Base-by-base conservation (phyloP, 2,329 filamentous ascomycete species). In the Allantophomopsis cytisporea region DNA sequence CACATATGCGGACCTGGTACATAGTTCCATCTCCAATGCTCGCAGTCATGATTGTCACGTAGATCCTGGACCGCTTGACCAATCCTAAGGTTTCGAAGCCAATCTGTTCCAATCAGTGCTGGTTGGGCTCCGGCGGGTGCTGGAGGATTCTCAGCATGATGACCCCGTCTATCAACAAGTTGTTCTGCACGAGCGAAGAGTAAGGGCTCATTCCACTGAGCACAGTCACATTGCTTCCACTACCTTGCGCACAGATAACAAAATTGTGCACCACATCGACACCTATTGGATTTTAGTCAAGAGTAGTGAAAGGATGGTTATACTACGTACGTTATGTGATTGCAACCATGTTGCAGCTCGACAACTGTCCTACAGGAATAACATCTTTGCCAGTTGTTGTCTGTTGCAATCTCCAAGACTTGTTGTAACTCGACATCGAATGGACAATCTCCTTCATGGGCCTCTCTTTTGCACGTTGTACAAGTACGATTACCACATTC, bases 271-370 rank as follows among this genome's bases (percentile, higher is more conserved):
- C 57, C 48, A 37, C 70, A 75, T 1, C 38, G 52, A 37, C 68
- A 74, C 1, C 62, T 71, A 12, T 33, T 7, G 4, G 17, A 39
- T 32, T 33, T 45, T 15, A 47, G 38, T 5, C 36, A 39, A 36
- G 28, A 39, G 34, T 28, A 7, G 32, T 37, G 35, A 11, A 8
- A 4, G 20, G 11, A 31, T 16, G 17, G 36, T 10, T 2, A 17
- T 4, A n/a, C 35, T 17, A 6, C 67, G 50, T 46, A 76, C 72
- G 44, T 70, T 3, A 77, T 76, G 38, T 77, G 73, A 38, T 69
- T 59, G 43, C 73, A 77, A 2, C 73, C 73, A 1, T 30, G n/a
- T 0, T 49, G 21, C 0, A 73, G 53, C 51, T 75, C 69, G 0
- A 78, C 60, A 11, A 77, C 28, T 1, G 56, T 42, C 2, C 44